Evolutionary conservation across 768 basidiomycete genomes (phyloP).

Genomic region (Stropharia rugosoannulata): DNA sequence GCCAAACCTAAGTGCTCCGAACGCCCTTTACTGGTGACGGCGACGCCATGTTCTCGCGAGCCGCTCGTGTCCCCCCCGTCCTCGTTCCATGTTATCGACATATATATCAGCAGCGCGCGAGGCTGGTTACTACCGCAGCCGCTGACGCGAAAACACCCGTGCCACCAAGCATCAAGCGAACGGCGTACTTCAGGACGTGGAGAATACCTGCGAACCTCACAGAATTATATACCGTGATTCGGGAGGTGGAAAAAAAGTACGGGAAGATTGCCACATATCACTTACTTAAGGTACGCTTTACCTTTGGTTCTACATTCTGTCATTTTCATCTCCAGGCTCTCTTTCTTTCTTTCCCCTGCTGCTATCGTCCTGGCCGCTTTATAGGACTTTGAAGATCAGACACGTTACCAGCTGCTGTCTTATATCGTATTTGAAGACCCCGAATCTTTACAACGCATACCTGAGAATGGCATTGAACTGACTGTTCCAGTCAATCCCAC

Average conservation of each 20-base stretch:
- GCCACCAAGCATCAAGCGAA: conserved; percentile 13
- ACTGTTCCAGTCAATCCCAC: conserved; percentile 24
- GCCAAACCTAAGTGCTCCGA: not conserved
- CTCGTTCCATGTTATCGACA: not conserved
- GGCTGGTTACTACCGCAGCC: conserved; percentile 2
- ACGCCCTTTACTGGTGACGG: not conserved
- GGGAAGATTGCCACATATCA: conserved; percentile 45
- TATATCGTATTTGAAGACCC: conserved; percentile 46
- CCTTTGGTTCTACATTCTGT: not conserved
- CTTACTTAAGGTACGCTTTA: conserved; percentile 37
- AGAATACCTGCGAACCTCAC: conserved; percentile 41
- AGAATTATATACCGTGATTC: conserved; percentile 51
- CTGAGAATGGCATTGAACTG: conserved; percentile 23
- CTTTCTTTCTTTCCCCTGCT: not conserved
- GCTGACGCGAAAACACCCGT: not conserved
- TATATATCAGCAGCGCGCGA: not conserved
- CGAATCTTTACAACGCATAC: conserved; percentile 36
- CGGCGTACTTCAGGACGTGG: conserved; percentile 40
- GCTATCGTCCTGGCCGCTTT: too few relatives aligned
- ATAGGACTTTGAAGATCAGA: conserved; percentile 48
- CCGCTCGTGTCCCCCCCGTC: not conserved
- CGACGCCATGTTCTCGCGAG: conserved; percentile 1
- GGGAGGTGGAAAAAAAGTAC: conserved; percentile 55
- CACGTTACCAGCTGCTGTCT: conserved; percentile 41
- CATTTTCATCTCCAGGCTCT: not conserved